Evolutionary conservation across 306 rosid species (phyloP), one percentile per base, ranked within the genome.

Genomic region (Lithocarpus polystachyus): DNA sequence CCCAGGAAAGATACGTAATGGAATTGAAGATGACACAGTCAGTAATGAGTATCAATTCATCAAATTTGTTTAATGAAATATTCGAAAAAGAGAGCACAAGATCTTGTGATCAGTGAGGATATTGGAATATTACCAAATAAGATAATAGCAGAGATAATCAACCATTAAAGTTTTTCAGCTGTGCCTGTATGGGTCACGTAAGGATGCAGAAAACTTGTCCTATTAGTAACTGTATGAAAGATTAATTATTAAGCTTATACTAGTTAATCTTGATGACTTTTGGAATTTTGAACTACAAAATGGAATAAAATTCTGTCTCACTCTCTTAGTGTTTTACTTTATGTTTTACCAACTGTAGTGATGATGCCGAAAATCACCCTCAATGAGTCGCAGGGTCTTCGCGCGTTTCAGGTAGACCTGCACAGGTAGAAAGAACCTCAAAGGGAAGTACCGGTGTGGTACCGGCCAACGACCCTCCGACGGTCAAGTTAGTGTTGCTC

Each of bases 91-190:
- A 20, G 29, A 24, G 6, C 28, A 12, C 24, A 65, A 37, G 8
- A 31, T 18, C 71, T 40, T 40, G 45, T 40, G 45, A 40, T 8
- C 19, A 35, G n/a, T 57, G 55, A 48, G 55, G 35, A 62, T 75
- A 18, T 28, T 82, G 89, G 78, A 73, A 74, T 56, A 57, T 68
- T 80, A 68, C 60, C 73, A 3, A 68, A 76, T 28, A 60, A 75
- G 76, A 68, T 37, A 17, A 8, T 69, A 72, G 15, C 28, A 51
- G 64, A 53, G 64, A 52, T n/a, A n/a, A n/a, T 31, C 10, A 5
- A 29, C 29, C 3, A 40, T 40, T 72, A 12, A 20, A 17, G 73
- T 40, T 23, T 26, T 20, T 68, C 8, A 24, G 53, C 15, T 48
- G 53, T 3, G 0, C 13, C n/a, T n/a, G 35, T 31, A 35, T 2